phyloP scores from a whole-genome alignment of 1,284 basidiomycete species.

The Pyrrhoderma noxium region DNA sequence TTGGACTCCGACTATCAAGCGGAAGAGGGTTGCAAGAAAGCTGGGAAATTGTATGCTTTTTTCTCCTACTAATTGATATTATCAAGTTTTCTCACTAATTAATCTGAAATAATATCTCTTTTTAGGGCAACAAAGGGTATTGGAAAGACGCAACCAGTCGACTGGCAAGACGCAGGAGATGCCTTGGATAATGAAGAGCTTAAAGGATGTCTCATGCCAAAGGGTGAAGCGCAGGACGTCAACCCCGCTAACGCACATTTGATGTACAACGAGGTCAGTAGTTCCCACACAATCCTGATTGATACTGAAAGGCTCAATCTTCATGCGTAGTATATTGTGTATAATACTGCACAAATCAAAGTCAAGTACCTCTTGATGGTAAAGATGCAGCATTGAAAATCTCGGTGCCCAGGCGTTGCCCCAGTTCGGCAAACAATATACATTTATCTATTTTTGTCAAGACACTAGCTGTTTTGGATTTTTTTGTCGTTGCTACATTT shows the following conservation, averaged over 20 bases:
- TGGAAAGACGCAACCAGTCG: slow-evolving; percentile 41
- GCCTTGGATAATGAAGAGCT: slow-evolving; percentile 44
- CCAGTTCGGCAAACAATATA: too few species aligned
- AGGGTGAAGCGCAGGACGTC: slow-evolving; percentile 38
- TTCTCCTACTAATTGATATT: slow-evolving; percentile 20
- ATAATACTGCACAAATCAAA: slow-evolving; percentile 36
- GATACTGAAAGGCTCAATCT: not conserved
- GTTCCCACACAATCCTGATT: not conserved
- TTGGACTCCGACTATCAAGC: slow-evolving; percentile 43
- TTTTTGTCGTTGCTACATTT: too few species aligned
- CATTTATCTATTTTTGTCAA: too few species aligned
- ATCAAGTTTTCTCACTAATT: slow-evolving; percentile 1
- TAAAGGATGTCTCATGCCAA: slow-evolving; percentile 51
- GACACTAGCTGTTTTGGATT: too few species aligned
- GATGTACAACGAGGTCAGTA: slow-evolving; percentile 48
- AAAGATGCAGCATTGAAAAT: slow-evolving; percentile 25
- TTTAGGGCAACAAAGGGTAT: slow-evolving; percentile 47
- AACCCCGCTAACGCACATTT: slow-evolving; percentile 28
- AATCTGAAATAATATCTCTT: slow-evolving; percentile 5
- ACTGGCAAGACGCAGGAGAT: slow-evolving; percentile 56
- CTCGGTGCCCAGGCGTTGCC: too few species aligned
- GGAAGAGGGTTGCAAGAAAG: slow-evolving; percentile 39
- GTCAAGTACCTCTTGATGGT: slow-evolving; percentile 38
- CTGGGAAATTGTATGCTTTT: slow-evolving; percentile 26
- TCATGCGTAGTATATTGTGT: slow-evolving; percentile 35